Base-by-base conservation (phyloP, 257 asterid species). In the Fraxinus quadrangulata region DNA sequence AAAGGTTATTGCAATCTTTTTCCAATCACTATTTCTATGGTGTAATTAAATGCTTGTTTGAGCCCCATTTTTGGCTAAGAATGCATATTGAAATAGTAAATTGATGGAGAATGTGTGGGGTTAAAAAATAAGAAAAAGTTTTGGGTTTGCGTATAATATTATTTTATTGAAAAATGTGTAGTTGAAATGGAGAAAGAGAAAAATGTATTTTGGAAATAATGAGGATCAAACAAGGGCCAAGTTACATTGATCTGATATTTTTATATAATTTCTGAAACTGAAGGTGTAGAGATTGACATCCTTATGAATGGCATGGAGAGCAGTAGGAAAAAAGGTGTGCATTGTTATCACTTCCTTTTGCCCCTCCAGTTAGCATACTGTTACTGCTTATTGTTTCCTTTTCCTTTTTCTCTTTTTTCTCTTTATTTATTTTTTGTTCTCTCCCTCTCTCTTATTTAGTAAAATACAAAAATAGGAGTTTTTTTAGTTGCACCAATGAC, bases 221-320 rank as follows among this genome's bases (percentile, higher is more conserved):
- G 31, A 3, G 2, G 31, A 30, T 30, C 31, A 30, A 30, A 30
- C 31, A 2, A 30, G 31, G 31, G 31, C 31, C 0, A 30, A 19
- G 33, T 12, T 9, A 23, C 17, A 63, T 63, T 24, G 31, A 23
- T 24, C 69, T 63, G 31, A 63, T 63, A 23, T 24, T 63, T 24
- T 63, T 23, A 24, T 23, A 23, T 63, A 70, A 54, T 51, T 68
- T 78, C 59, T 59, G 49, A 68, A 73, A 49, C 49, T 75, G 82
- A 77, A 77, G 83, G 80, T 65, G 70, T 67, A 72, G 81, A 75
- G 61, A 75, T 73, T 79, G 73, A 63, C 75, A 68, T 73, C 33
- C 77, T 72, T 84, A 68, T 85, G 74, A 88, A 94, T 94, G 98
- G 96, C 97, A 82, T 92, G 88, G 96, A 88, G 91, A 72, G 88